Evolutionary conservation across 495 filamentous ascomycete genomes (phyloP), one percentile per base, ranked within the genome.

Genomic region (Rusavskia elegans): DNA sequence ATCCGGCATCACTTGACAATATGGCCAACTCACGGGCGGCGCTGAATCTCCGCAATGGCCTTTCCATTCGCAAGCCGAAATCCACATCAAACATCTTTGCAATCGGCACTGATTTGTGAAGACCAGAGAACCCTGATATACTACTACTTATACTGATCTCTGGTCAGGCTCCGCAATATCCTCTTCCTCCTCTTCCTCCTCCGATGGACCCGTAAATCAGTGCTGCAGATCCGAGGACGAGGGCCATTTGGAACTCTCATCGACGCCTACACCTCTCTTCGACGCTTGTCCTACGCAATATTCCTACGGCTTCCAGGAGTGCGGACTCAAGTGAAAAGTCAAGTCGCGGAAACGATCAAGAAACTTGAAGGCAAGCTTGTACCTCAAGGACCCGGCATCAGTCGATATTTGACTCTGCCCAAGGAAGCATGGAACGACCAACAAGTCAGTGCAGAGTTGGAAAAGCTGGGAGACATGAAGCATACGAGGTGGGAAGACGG

Each of bases 401-500:
- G 76, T 41, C 76, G 85, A 41, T 86, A 90, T 62, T 65, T 88
- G 44, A 75, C 75, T 1, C 71, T 99, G 20, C 92, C 92, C 8
- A 83, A 84, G 62, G 82, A 95, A 59, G 89, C 88, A 56, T 89
- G 87, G 87, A 75, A 77, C 1, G 71, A 82, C 27, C 86, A 93
- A 13, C 80, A 82, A 59, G 73, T 97, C 17, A 76, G 79, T 55
- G 80, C 80, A 45, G 90, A 96, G 69, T 76, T 98, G 55, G 77
- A 80, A 41, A 78, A 80, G 58, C 70, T 97, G 55, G 80, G 77
- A 29, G 79, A 75, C 36, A 84, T 99, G 86, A 82, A 96, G 54
- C 92, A 95, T 68, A 92, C 89, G 9, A 76, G 83, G 55, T 99
- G 92, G 92, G 92, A 99, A 68, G 88, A 96, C 68, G 92, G 92